Percentiles rank a stretch among this genome's conserved stretches.
Evolutionary conservation across 2,329 filamentous ascomycete genomes (phyloP).

Genomic region (Hymenoscyphus occultus): DNA sequence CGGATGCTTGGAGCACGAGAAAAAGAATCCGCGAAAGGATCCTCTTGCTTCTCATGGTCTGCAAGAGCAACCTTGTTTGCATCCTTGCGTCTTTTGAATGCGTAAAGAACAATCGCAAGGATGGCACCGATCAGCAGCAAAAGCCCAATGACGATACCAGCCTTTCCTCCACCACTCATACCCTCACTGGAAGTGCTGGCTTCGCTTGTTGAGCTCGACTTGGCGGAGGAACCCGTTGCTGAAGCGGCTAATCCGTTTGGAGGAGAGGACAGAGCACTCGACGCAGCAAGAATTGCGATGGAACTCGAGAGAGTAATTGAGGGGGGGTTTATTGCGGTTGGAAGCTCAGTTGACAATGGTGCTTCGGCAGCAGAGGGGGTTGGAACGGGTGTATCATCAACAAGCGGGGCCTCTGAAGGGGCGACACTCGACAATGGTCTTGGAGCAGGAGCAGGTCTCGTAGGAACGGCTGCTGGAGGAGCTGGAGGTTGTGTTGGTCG

Average conservation of each 20-base stretch:
- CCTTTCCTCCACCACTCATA: conserved; percentile 51
- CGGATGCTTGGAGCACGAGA: conserved; percentile 17
- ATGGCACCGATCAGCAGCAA: conserved; percentile 66
- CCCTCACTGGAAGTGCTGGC: conserved; percentile 20
- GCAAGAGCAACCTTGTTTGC: conserved; percentile 60
- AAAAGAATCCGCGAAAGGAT: conserved; percentile 15
- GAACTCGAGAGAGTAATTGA: conserved; percentile 20
- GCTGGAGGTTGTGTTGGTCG: not conserved
- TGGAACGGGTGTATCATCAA: not conserved
- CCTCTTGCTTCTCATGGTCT: conserved; percentile 18
- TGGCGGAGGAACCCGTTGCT: conserved; percentile 13
- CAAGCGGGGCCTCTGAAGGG: not conserved
- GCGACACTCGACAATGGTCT: not conserved
- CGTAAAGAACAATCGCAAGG: conserved; percentile 66
- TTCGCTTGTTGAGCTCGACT: conserved; percentile 14
- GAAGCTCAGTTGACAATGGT: conserved; percentile 13
- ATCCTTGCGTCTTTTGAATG: conserved; percentile 69
- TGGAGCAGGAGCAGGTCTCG: conserved; percentile 11
- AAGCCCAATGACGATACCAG: conserved; percentile 82
- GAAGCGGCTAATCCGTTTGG: conserved; percentile 13
- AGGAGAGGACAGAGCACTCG: conserved; percentile 11
- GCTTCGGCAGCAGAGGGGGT: not conserved
- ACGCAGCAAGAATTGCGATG: conserved; percentile 11
- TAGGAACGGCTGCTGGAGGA: not conserved
- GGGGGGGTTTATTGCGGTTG: conserved; percentile 22